Percentiles rank a stretch among this genome's conserved stretches.
Evolutionary conservation across 495 filamentous ascomycete species (phyloP).

Genomic region (Wilcoxina mikolae): DNA sequence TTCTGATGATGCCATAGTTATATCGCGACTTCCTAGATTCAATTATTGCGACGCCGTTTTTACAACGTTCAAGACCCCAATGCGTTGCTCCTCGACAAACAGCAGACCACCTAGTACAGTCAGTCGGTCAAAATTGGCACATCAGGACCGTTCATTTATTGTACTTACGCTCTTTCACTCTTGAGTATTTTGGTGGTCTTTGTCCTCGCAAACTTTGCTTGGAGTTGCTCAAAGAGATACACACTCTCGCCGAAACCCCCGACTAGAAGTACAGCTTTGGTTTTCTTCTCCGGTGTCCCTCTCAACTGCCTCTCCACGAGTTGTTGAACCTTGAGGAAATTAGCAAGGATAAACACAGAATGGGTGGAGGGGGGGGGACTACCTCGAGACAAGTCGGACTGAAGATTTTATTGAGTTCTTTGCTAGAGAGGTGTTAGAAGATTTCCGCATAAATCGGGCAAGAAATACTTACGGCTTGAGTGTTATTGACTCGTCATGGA

Average conservation of each 20-base stretch:
- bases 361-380: too few relatives aligned
- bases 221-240: background rate
- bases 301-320: background rate
- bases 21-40: background rate
- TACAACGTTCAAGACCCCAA: background rate
- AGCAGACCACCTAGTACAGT: background rate
- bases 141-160: background rate
- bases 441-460: too few relatives aligned
- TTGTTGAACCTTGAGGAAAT: background rate
- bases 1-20: background rate
- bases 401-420: background rate
- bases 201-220: background rate
- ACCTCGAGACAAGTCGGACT: background rate
- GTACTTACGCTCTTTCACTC: background rate
- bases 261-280: background rate
- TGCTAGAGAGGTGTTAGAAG: background rate
- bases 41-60: background rate
- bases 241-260: slow-evolving; percentile 1
- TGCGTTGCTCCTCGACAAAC: background rate
- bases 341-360: background rate
- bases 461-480: background rate
- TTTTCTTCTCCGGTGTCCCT: background rate
- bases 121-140: background rate
- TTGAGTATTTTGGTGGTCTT: background rate
- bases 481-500: background rate